A percentile compares a stretch with the other conserved stretches of the same genome.
Conservation (phyloP, 148 eudicot genomes). For the Pouteria glomerata region DNA sequence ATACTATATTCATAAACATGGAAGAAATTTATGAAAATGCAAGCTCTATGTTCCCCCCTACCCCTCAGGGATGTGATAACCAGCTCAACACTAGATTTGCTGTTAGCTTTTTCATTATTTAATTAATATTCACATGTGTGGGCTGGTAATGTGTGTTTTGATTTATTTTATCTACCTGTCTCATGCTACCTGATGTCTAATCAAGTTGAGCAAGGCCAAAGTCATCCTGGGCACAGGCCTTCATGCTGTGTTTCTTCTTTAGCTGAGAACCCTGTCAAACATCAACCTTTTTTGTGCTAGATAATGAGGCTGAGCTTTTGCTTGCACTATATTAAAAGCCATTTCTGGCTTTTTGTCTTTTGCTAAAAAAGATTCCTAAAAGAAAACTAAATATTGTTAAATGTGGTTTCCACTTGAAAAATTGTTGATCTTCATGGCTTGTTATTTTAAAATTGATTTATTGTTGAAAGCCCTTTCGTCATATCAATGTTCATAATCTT, state of each 20-base stretch:
- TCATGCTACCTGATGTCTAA: background rate
- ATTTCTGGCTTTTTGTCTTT: background rate
- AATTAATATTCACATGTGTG: background rate
- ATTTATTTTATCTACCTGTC: background rate
- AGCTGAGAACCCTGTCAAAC: background rate
- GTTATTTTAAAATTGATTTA: too few relatives aligned
- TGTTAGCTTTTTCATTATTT: background rate
- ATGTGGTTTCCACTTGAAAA: background rate
- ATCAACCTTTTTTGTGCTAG: background rate
- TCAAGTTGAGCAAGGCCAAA: background rate
- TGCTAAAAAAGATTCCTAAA: background rate
- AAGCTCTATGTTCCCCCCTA: background rate
- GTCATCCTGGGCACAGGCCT: background rate
- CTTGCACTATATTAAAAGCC: background rate
- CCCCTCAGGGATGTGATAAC: background rate
- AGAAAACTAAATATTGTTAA: background rate
- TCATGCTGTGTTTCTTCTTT: background rate
- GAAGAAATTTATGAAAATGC: background rate
- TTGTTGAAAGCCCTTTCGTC: too few relatives aligned
- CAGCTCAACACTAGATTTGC: background rate
- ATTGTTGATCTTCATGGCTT: background rate
- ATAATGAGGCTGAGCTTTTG: background rate
- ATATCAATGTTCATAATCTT: too few relatives aligned
- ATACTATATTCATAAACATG: too few relatives aligned
- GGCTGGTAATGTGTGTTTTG: background rate